Conservation (phyloP, 345 rosid genomes). For the Lenwebbia sp. region DNA sequence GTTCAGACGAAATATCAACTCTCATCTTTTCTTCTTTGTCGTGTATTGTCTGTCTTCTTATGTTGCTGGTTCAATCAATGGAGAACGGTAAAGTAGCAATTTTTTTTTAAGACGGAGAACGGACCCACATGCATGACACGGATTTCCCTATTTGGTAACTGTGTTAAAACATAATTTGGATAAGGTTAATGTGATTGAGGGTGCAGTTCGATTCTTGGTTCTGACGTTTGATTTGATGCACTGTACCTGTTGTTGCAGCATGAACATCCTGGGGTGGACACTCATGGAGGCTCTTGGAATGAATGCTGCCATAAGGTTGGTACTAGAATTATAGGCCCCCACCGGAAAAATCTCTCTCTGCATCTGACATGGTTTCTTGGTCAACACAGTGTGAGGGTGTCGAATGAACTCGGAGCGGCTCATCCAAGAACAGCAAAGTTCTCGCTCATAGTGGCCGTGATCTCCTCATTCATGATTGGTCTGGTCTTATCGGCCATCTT, state of each 20-base stretch:
- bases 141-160: neutral
- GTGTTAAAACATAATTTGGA: neutral
- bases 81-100: neutral
- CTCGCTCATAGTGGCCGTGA: slow-evolving; percentile 36
- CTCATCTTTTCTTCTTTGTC: neutral
- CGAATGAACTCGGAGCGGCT: too few species aligned
- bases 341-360: neutral
- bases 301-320: slow-evolving; percentile 68
- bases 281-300: slow-evolving; percentile 60
- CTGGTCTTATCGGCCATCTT: slow-evolving; percentile 26
- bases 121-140: neutral
- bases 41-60: neutral
- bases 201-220: neutral
- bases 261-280: slow-evolving; percentile 65
- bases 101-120: neutral
- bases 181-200: neutral
- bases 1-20: neutral
- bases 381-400: slow-evolving; percentile 53
- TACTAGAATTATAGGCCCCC: neutral
- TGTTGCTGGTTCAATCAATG: neutral
- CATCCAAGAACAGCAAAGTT: slow-evolving; percentile 30
- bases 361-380: neutral
- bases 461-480: slow-evolving; percentile 44
- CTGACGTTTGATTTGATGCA: neutral
- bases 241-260: too few species aligned